phyloP scores from a whole-genome alignment of 2,329 filamentous ascomycete genomes.

The Fusarium hainanense region DNA sequence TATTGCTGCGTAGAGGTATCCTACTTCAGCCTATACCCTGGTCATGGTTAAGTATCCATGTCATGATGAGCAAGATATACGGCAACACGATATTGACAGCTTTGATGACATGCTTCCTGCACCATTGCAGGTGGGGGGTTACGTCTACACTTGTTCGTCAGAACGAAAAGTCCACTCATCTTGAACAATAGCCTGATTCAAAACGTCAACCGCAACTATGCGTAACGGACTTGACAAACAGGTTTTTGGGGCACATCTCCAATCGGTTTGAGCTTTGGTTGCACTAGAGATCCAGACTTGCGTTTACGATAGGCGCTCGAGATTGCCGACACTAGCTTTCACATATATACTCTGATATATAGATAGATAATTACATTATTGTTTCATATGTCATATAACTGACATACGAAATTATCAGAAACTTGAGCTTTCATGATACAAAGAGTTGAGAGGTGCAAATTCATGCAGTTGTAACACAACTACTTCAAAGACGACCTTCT shows the following conservation, averaged over 20 bases:
- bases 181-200: not conserved
- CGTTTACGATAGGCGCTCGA: not conserved
- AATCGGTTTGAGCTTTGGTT: not conserved
- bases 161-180: not conserved
- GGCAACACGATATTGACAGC: not conserved
- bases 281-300: not conserved
- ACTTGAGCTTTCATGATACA: not conserved
- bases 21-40: not conserved
- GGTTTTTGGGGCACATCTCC: not conserved
- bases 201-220: not conserved
- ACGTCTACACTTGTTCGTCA: not conserved
- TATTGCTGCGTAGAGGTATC: not conserved
- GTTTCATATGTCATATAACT: not conserved
- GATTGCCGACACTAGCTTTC: not conserved
- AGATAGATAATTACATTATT: not conserved
- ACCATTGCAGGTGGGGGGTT: not conserved
- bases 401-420: not conserved
- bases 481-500: not conserved
- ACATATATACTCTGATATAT: not conserved
- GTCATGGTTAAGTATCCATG: not conserved
- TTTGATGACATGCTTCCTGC: slow-evolving; percentile 2
- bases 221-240: not conserved
- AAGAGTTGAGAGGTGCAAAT: not conserved
- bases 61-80: slow-evolving; percentile 4
- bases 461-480: not conserved